Evolutionary conservation across 164 flowering plant genomes (phyloP), one percentile per base, ranked within the genome.

Genomic region (Buxus sempervirens): DNA sequence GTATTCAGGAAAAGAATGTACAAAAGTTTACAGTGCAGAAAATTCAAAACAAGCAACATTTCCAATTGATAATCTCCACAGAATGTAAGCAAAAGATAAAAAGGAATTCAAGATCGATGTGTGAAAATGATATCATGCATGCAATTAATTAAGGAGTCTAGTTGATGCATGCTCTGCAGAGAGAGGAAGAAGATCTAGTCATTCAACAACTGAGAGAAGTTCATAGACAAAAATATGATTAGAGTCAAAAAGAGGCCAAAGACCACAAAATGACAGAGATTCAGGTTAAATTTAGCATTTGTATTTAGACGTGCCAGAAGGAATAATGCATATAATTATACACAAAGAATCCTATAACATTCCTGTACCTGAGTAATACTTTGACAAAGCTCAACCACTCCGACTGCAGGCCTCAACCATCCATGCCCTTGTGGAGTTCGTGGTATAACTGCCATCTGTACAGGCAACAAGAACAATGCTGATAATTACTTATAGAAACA

Each of bases 361-460:
- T 53, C 15, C 41, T 55, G 57, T 19, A 90, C 96, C 96, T 90
- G 96, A 68, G 88, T 83, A 75, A 86, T 83, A 70, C 85, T 78
- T 72, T 90, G 96, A 72, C 91, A 86, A 62, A 90, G 93, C 74
- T 90, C 96, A 66, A 90, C 77, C 4, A 88, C 88, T 64, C 96
- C 96, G 67, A 83, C 67, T 26, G 93, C 93, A 73, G 96, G 96
- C 76, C 96, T 85, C 72, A 88, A 78, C 96, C 96, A 88, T 70
- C 96, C 93, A 76, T 88, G 88, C 32, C 96, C 90, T 65, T 82
- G 87, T 66, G 88, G 68, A 68, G 76, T 84, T 57, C 96, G 96
- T 45, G 92, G 96, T 70, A 91, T 68, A 67, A 88, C 74, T 62
- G 98, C 96, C 97, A 95, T 92, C 99, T 95, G 83, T 49, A 75